phyloP scores from a whole-genome alignment of 805 yeast genomes.

The Candida montana region DNA sequence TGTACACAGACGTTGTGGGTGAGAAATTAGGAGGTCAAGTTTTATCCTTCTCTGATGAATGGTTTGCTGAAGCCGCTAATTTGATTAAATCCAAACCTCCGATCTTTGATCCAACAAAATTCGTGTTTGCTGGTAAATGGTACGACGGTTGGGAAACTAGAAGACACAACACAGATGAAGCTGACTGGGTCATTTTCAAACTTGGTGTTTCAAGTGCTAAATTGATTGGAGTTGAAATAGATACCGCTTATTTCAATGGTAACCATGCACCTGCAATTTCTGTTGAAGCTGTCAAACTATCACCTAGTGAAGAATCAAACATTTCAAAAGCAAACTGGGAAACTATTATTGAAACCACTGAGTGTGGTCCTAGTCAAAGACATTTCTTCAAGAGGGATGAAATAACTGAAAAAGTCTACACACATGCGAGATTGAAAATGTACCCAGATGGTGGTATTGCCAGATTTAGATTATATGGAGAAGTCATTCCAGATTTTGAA shows the following conservation, averaged over 20 bases:
- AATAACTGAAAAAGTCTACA: slow-evolving; percentile 58
- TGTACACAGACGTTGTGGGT: slow-evolving; percentile 65
- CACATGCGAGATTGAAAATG: slow-evolving; percentile 83
- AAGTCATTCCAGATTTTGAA: slow-evolving; percentile 68
- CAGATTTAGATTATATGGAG: slow-evolving; percentile 84
- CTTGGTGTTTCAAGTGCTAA: slow-evolving; percentile 82
- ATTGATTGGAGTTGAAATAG: slow-evolving; percentile 80
- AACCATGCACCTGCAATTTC: slow-evolving; percentile 90
- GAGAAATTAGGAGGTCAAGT: slow-evolving; percentile 78
- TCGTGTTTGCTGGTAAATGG: slow-evolving; percentile 90
- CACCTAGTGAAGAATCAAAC: slow-evolving; percentile 18
- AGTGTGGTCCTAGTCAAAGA: slow-evolving; percentile 86
- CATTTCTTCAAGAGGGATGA: slow-evolving; percentile 69
- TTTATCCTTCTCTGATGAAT: slow-evolving; percentile 72
- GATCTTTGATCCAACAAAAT: slow-evolving; percentile 72
- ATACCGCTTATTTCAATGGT: slow-evolving; percentile 92
- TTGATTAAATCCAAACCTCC: slow-evolving; percentile 78
- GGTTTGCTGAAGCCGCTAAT: slow-evolving; percentile 92
- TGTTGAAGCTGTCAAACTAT: slow-evolving; percentile 62
- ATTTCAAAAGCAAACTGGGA: slow-evolving; percentile 48
- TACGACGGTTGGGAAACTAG: slow-evolving; percentile 99
- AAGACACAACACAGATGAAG: slow-evolving; percentile 79
- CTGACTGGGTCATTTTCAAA: slow-evolving; percentile 82
- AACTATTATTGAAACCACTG: slow-evolving; percentile 56
- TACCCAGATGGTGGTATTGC: slow-evolving; percentile 99